These are phyloP conservation scores for Fusarium citri DNA, from an alignment of 2,329 filamentous ascomycete species.

Conservation along the genomic window DNA sequence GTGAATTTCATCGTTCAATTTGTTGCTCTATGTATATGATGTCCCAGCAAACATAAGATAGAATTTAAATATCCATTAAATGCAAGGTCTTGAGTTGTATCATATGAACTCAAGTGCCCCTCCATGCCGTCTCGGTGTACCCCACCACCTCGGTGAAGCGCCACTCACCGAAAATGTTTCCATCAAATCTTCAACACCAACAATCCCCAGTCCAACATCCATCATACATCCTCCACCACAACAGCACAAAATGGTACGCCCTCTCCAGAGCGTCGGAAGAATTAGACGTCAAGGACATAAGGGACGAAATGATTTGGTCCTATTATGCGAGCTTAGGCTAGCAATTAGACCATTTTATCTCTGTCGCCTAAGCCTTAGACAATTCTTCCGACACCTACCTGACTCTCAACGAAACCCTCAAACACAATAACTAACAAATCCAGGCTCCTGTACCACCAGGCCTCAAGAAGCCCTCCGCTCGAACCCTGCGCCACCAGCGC, in stretches of 20 bases:
- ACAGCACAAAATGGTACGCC: constrained; percentile 37
- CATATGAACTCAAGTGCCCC: constrained; percentile 25
- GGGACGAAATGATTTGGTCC: background rate
- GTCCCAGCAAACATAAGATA: too few relatives aligned
- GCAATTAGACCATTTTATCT: background rate
- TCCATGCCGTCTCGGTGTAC: constrained; percentile 40
- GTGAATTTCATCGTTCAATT: accelerated
- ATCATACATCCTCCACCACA: background rate
- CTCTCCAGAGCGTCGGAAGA: background rate
- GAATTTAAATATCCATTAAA: background rate
- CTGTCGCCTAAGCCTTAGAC: background rate
- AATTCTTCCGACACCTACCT: background rate
- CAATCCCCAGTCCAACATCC: background rate
- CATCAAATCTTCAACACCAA: constrained; percentile 12
- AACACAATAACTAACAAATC: background rate
- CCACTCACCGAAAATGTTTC: constrained; percentile 46
- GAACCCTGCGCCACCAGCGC: constrained; percentile 65
- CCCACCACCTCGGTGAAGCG: constrained; percentile 40
- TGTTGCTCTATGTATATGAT: too few relatives aligned
- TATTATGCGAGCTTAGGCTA: background rate
- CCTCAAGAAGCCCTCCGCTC: constrained; percentile 67
- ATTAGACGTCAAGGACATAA: background rate
- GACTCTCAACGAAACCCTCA: accelerated
- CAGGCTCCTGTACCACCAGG: constrained; percentile 52
- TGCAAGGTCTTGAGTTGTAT: background rate